A percentile compares a stretch with the other conserved stretches of the same genome.
These are phyloP conservation scores for Acanthamoeba sp. DNA, from an alignment of 208 protist species.

Conservation along the genomic window DNA sequence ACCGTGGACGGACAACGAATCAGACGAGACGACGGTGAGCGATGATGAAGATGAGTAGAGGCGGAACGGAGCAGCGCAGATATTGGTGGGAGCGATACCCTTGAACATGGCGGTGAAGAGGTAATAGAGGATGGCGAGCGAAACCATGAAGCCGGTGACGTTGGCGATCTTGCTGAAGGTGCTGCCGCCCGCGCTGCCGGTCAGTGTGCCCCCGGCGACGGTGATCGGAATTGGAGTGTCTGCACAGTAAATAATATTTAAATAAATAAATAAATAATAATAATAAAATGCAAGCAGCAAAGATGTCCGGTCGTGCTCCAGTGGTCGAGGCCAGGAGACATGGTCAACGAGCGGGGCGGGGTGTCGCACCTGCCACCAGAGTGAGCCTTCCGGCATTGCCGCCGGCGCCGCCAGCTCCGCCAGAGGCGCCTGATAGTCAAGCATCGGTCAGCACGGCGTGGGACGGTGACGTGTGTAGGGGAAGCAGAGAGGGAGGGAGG, in stretches of 20 bases:
- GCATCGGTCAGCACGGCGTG: background rate
- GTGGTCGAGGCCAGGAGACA: too few species aligned
- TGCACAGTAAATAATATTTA: background rate
- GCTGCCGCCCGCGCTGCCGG: background rate
- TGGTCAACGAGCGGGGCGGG: too few species aligned
- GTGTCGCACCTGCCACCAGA: background rate
- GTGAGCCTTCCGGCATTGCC: background rate
- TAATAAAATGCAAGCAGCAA: background rate
- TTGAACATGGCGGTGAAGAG: conserved; percentile 50
- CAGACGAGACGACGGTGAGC: too few species aligned
- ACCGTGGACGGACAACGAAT: background rate
- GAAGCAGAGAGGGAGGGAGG: background rate
- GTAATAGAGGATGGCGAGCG: conserved; percentile 26
- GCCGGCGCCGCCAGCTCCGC: background rate
- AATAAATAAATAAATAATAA: background rate
- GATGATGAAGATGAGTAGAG: too few species aligned
- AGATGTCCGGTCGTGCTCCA: too few species aligned
- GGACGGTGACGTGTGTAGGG: background rate
- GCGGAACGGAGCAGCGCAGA: too few species aligned
- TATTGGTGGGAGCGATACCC: too few species aligned
- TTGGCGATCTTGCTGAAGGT: background rate
- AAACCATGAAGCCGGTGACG: conserved; percentile 16
- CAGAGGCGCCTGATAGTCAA: background rate
- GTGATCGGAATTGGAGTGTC: conserved; percentile 39
- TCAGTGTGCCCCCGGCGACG: background rate